Evolutionary conservation across 805 yeast genomes (phyloP), one percentile per base, ranked within the genome.

Genomic region (Metschnikowia cubensis): DNA sequence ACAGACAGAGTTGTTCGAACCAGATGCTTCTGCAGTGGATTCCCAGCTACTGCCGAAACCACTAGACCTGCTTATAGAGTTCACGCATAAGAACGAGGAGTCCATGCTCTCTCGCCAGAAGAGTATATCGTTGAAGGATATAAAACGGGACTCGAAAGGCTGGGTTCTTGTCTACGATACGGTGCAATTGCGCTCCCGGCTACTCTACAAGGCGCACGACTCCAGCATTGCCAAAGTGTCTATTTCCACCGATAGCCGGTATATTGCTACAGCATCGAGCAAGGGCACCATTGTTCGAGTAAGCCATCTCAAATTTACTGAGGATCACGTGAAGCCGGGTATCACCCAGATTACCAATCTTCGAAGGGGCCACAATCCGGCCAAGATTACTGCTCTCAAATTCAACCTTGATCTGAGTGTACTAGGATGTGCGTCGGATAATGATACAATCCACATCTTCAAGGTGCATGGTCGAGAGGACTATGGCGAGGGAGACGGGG

Each of bases 281-380:
- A 74, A 71, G 50, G 78, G 78, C 6, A 74, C 78, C 7, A 73
- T 74, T 13, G 60, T 74, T 1, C 59, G 77, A 14, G 69, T 71
- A 2, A 65, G 66, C 50, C 65, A 63, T 50, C 47, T 68, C 6
- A 42, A 48, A 29, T 33, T 22, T 3, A 39, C 20, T 8, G 49
- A 47, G 10, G 50, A 52, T 6, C 40, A 25, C 2, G 35, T 21
- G 13, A 35, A 36, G 15, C 33, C 35, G 20, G 17, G 51, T 41
- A 55, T 73, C 13, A 49, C 59, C 13, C 69, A 62, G 38, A 67
- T 69, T 17, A 64, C 60, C 17, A 70, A 66, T 48, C 64, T 74
- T 32, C 60, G 78, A 35, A 56, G 78, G 14, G 78, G 78, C 3
- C 75, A 71, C 48, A 69, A 73, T 48, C 57, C 63, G 6, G 69